Evolutionary conservation across 176 grass and related monocot species (phyloP).

Genomic region (Thalia dealbata): DNA sequence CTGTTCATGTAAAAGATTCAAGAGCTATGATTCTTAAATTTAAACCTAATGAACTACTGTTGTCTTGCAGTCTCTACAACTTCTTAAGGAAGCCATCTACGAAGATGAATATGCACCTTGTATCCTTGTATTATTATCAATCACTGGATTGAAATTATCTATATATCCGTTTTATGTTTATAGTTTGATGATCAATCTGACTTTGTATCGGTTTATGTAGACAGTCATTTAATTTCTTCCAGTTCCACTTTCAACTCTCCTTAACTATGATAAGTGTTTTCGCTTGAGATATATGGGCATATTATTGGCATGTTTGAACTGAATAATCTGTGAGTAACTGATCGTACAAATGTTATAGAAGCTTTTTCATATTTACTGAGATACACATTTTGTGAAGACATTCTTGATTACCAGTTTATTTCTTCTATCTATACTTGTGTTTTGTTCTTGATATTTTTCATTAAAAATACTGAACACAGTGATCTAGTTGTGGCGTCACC

Average conservation of each 20-base stretch:
- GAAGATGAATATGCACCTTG: slow-evolving; percentile 64
- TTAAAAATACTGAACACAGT: slow-evolving; percentile 30
- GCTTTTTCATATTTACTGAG: slow-evolving; percentile 5
- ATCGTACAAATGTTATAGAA: not conserved
- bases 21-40: not conserved
- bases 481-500: slow-evolving; percentile 88
- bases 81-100: slow-evolving; percentile 90
- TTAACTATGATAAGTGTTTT: slow-evolving; percentile 80
- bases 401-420: not conserved
- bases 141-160: not conserved
- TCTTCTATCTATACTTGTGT: not conserved
- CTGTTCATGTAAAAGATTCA: not conserved
- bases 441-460: not conserved
- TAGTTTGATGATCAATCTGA: not conserved
- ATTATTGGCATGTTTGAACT: slow-evolving; percentile 99
- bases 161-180: not conserved
- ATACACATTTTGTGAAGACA: not conserved
- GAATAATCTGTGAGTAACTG: slow-evolving; percentile 93
- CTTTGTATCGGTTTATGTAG: not conserved
- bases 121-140: slow-evolving; percentile 44
- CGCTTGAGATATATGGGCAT: slow-evolving; percentile 80
- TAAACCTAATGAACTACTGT: not conserved
- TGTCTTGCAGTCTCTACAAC: slow-evolving; percentile 65
- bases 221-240: not conserved
- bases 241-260: slow-evolving; percentile 14